Base-by-base conservation (phyloP, 2,329 filamentous ascomycete species). In the Orbilia oligospora region DNA sequence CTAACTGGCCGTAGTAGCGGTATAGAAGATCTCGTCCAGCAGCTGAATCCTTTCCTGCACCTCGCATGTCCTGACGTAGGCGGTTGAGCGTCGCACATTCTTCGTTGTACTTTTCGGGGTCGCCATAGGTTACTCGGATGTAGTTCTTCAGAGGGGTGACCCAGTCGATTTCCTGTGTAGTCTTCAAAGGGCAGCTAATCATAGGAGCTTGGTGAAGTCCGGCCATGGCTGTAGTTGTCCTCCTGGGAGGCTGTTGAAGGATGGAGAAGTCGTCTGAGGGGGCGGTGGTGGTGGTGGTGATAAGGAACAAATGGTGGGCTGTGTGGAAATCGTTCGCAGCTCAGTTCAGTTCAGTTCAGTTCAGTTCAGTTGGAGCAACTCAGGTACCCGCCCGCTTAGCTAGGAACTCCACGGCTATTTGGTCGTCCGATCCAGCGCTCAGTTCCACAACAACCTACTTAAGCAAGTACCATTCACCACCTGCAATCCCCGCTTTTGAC, bases 161-260 rank as follows among this genome's bases (percentile, higher is more conserved):
- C 96, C 96, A 99, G 88, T 99, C 96, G 84, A 99, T 97, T 87
- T 99, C 96, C 88, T 94, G 97, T 81, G 96, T 99, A 68, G 89
- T 89, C 90, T 92, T 79, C 20, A 79, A 22, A 20, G 76, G 76
- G 49, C 76, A 79, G 70, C 76, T 79, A 27, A 79, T 79, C 76
- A 79, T 79, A 38, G 76, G 76, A 53, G 76, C 76, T 58, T 75
- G 76, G 63, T 78, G 75, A 14, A 77, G 73, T 72, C 71, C 75
- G 48, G 75, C 68, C 75, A 78, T 78, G 56, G 75, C 63, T 68
- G 68, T 46, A 30, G 63, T 55, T 33, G 64, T 71, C 64, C 20
- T 69, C 38, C 46, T n/a, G 61, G 53, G 30, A 66, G 73, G 44
- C 27, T 20, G 68, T 46, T 44, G 56, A 63, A 44, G 55, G 48